Evolutionary conservation across 1,284 basidiomycete species (phyloP).

Genomic region (Ustilago loliicola): DNA sequence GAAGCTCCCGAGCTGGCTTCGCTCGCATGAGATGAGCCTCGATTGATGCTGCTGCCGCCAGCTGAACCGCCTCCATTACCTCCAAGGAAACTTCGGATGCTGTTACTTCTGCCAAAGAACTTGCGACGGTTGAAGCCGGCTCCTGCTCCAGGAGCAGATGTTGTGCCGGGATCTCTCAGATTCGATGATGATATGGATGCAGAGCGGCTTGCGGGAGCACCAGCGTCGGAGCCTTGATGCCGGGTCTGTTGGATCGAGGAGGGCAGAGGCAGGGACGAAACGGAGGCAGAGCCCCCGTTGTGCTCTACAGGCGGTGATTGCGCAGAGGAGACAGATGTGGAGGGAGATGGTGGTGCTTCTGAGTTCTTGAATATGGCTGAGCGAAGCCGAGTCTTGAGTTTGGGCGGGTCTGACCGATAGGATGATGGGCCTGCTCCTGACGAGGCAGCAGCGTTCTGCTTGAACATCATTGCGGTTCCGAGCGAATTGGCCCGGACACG

Average conservation of each 20-base stretch:
- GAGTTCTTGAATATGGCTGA: constrained; percentile 21
- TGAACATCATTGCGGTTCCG: constrained; percentile 37
- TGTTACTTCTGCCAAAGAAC: constrained; percentile 51
- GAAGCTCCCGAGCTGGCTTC: neutral
- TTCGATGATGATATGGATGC: neutral
- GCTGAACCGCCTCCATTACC: constrained; percentile 6
- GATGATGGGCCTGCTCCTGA: neutral
- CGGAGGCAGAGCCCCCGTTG: constrained; percentile 6
- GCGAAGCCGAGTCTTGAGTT: constrained; percentile 21
- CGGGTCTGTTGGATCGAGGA: constrained; percentile 2
- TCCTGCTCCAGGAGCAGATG: constrained; percentile 4
- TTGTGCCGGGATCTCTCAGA: neutral
- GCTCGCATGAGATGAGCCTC: neutral
- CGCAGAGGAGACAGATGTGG: constrained; percentile 4
- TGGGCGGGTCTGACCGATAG: neutral
- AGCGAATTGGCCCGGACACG: constrained; percentile 42
- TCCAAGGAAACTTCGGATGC: constrained; percentile 42
- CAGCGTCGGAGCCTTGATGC: neutral
- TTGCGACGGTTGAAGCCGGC: constrained; percentile 45
- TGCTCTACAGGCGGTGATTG: neutral
- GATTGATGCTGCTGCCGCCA: neutral
- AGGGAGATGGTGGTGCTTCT: neutral
- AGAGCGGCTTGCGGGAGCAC: neutral
- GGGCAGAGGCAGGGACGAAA: constrained; percentile 1
- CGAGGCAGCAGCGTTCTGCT: constrained; percentile 15